Evolutionary conservation across 179 eudicot species (phyloP).

Genomic region (Dionaea muscipula): DNA sequence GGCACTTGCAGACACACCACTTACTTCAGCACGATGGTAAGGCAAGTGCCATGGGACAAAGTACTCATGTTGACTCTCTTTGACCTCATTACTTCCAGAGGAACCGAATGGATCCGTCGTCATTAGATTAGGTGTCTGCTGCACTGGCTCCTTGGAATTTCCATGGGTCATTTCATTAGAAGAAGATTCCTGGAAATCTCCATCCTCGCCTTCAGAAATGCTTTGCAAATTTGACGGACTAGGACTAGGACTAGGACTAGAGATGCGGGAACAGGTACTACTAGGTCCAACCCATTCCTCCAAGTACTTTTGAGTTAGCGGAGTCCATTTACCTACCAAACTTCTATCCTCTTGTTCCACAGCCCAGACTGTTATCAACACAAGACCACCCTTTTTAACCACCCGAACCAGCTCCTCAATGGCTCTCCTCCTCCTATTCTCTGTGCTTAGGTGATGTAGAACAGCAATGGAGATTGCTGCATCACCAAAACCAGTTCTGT

Average conservation of each 20-base stretch:
- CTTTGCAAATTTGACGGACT: constrained; percentile 41
- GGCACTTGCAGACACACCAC: constrained; percentile 74
- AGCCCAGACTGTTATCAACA: constrained; percentile 91
- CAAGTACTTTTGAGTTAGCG: constrained; percentile 47
- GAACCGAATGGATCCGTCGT: constrained; percentile 13
- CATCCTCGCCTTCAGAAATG: constrained; percentile 69
- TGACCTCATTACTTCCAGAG: constrained; percentile 10
- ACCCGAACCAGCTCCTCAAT: constrained; percentile 79
- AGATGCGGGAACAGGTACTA: constrained; percentile 46
- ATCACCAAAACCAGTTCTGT: constrained; percentile 64
- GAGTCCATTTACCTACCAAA: constrained; percentile 77
- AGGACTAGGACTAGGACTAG: constrained; percentile 44
- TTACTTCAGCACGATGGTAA: constrained; percentile 84
- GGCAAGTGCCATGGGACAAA: constrained; percentile 99
- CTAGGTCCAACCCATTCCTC: constrained; percentile 94
- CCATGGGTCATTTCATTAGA: constrained; percentile 11
- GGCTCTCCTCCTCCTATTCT: constrained; percentile 63
- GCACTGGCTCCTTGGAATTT: constrained; percentile 8
- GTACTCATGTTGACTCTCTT: constrained; percentile 57
- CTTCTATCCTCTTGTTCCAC: constrained; percentile 78
- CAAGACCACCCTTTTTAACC: constrained; percentile 65
- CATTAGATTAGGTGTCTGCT: constrained; percentile 14
- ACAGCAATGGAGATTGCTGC: constrained; percentile 94
- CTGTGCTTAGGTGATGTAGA: constrained; percentile 80
- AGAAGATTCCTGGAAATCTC: constrained; percentile 14